These are phyloP conservation scores for Pelargonium australe DNA, from an alignment of 441 rosid genomes.

Conservation along the genomic window DNA sequence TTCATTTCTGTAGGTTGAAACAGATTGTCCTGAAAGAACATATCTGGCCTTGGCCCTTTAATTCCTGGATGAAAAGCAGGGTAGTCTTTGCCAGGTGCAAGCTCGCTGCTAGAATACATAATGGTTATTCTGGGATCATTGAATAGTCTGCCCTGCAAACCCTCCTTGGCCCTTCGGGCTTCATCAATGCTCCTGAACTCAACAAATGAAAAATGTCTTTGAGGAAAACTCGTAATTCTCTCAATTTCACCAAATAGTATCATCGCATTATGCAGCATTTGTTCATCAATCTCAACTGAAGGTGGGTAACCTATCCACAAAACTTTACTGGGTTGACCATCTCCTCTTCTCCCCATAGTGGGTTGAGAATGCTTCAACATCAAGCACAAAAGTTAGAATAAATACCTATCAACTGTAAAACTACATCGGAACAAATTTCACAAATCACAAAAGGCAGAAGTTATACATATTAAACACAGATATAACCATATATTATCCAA, in stretches of 20 bases:
- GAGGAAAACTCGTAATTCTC: conserved; percentile 73
- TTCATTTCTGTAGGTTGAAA: conserved; percentile 42
- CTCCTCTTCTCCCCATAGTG: conserved; percentile 45
- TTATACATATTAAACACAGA: neutral
- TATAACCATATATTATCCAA: conserved; percentile 5
- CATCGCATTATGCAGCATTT: conserved; percentile 92
- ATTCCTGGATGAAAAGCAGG: conserved; percentile 45
- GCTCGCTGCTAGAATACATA: conserved; percentile 64
- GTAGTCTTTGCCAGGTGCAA: conserved; percentile 55
- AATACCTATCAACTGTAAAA: neutral
- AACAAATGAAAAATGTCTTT: conserved; percentile 80
- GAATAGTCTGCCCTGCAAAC: conserved; percentile 83
- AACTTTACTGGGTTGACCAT: conserved; percentile 69
- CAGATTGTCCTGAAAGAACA: conserved; percentile 38
- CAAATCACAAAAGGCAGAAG: neutral
- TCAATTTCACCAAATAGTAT: conserved; percentile 97
- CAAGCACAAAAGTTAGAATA: conserved; percentile 19
- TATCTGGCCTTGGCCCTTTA: conserved; percentile 57
- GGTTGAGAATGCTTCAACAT: conserved; percentile 45
- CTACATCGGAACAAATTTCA: neutral
- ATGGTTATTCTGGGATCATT: conserved; percentile 87
- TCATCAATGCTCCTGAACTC: conserved; percentile 91
- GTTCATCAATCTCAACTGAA: conserved; percentile 77
- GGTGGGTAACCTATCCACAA: conserved; percentile 96
- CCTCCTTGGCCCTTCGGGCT: conserved; percentile 92